These are phyloP conservation scores for Macrophomina tecta DNA, from an alignment of 2,329 filamentous ascomycete genomes.

Conservation along the genomic window DNA sequence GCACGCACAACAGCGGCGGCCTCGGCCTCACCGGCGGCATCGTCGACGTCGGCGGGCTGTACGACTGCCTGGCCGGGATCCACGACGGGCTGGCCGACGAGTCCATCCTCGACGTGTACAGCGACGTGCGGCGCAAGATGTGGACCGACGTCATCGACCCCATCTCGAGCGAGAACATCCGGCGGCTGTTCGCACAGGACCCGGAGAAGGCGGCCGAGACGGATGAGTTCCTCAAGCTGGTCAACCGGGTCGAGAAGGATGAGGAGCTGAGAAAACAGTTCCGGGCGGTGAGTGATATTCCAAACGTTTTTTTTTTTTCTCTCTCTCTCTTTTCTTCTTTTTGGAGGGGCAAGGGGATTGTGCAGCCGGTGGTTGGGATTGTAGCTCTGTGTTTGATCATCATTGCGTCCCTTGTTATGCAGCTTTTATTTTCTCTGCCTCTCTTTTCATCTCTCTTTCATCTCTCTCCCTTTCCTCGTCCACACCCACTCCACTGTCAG, in stretches of 20 bases:
- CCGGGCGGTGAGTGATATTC: conserved; percentile 17
- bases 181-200: conserved; percentile 40
- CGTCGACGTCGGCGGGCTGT: conserved; percentile 67
- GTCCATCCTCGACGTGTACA: conserved; percentile 44
- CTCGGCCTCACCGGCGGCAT: conserved; percentile 69
- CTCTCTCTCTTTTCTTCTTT: background rate
- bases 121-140: conserved; percentile 41
- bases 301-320: background rate
- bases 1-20: conserved; percentile 52
- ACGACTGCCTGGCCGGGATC: conserved; percentile 59
- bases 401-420: background rate
- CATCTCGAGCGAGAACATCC: conserved; percentile 50
- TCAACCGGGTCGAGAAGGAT: conserved; percentile 39
- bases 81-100: conserved; percentile 43
- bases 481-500: background rate
- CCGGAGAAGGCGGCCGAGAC: conserved; percentile 36
- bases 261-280: conserved; percentile 38
- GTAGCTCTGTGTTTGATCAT: background rate
- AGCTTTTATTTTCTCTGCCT: background rate
- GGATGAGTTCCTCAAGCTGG: conserved; percentile 43
- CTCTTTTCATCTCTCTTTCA: background rate
- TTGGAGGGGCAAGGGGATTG: background rate
- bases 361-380: no score
- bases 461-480: background rate
- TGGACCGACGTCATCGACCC: conserved; percentile 45